Conservation (phyloP, 805 yeast species). For the Ogataea ganodermae region DNA sequence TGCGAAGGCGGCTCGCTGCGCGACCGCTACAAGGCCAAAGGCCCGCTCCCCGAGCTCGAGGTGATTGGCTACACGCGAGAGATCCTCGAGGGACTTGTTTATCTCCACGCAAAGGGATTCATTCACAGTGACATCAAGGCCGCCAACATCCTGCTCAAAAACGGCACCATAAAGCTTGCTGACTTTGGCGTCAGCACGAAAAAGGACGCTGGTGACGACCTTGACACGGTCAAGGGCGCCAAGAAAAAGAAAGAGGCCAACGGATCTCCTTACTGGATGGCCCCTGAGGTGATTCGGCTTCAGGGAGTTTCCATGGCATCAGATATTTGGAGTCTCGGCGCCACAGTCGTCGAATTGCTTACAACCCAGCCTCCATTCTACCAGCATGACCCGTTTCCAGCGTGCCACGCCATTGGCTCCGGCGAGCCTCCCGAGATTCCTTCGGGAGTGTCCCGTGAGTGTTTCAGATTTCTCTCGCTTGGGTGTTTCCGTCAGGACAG, state of each 20-base stretch:
- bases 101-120: conserved; percentile 70
- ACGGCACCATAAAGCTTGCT: conserved; percentile 61
- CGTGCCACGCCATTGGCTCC: conserved; percentile 79
- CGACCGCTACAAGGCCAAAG: conserved; percentile 50
- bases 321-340: conserved; percentile 93
- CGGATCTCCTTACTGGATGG: conserved; percentile 99
- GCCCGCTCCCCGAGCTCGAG: conserved; percentile 56
- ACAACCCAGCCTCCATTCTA: conserved; percentile 89
- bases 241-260: conserved; percentile 45
- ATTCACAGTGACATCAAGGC: conserved; percentile 80
- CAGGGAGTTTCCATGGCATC: conserved; percentile 87
- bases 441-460: conserved; percentile 24
- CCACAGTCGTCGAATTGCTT: conserved; percentile 85
- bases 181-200: conserved; percentile 78
- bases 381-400: conserved; percentile 72
- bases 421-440: conserved; percentile 76
- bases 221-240: conserved; percentile 39
- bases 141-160: conserved; percentile 66
- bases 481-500: conserved; percentile 78
- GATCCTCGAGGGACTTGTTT: conserved; percentile 60
- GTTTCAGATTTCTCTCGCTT: conserved; percentile 53
- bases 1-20: conserved; percentile 68
- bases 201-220: conserved; percentile 72
- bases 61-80: conserved; percentile 52
- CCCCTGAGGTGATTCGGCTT: conserved; percentile 88